Base-by-base conservation (phyloP, 306 rosid genomes). In the Prunus salicina region DNA sequence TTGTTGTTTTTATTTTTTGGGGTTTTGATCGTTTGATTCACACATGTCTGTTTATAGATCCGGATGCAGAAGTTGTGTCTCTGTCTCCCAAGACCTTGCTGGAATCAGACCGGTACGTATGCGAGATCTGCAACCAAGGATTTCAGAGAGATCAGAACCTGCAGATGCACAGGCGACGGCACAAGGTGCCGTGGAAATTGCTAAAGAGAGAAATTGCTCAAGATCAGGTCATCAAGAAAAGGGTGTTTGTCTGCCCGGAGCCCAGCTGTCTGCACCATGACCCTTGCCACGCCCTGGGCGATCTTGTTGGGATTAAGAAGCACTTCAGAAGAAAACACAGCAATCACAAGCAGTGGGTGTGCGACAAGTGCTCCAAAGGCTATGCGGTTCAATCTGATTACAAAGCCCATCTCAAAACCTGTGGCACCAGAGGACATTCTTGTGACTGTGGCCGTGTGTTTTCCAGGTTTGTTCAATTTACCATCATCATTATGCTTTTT, bases 381-480 rank as follows among this genome's bases (percentile, higher is more conserved):
- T 95, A 95, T 74, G 99, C 99, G 1, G 99, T 95, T 60, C 99
- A 90, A 60, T 95, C 99, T 41, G 99, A 95, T 78, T 95, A 84
- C 92, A 95, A 95, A 77, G 99, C 98, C 2, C 99, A 95, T 67
- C 90, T 95, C 91, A 95, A 95, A 79, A 95, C 97, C 34, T 95
- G 99, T 61, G 99, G 99, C n/a, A 89, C 99, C 60, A 65, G 98
- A 62, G 99, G 99, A 80, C 99, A 95, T 76, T 95, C 99, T 43
- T 95, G 99, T 71, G 99, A 95, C 77, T 95, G 99, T 61, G 99
- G 99, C 78, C 97, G 99, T 73, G 99, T 95, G 28, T 95, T 95
- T 80, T 95, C 99, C 86, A 95, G 99, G 67, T 63, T 47, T 47
- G 52, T 38, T 38, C 9, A 38, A 38, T 38, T 38, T 38, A 38